Evolutionary conservation across 208 protist genomes (phyloP).

Genomic region (Crithidia mellificae): DNA sequence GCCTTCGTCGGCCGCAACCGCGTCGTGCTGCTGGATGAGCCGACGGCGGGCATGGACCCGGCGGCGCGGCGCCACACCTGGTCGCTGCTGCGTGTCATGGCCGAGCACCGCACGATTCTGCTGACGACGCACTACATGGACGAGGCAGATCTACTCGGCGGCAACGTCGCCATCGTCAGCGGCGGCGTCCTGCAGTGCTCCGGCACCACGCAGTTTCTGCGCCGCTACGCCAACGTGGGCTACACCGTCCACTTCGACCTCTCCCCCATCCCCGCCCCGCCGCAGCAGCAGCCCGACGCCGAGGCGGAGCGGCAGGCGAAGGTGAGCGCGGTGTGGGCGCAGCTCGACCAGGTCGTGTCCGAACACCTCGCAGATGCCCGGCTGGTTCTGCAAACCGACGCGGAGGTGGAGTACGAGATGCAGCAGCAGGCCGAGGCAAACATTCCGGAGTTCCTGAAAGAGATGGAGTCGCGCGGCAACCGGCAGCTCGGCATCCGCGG

Average conservation of each 20-base stretch:
- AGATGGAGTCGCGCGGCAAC: conserved; percentile 40
- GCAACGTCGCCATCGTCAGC: conserved; percentile 91
- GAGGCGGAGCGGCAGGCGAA: conserved; percentile 15
- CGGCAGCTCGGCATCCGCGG: conserved; percentile 36
- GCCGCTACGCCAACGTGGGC: conserved; percentile 47
- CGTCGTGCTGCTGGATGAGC: conserved; percentile 90
- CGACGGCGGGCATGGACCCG: conserved; percentile 88
- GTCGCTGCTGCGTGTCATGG: conserved; percentile 64
- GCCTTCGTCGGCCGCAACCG: conserved; percentile 80
- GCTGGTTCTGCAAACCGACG: conserved; percentile 20
- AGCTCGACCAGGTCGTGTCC: conserved; percentile 36
- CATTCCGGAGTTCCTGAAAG: conserved; percentile 43
- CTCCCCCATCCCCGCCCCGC: conserved; percentile 1
- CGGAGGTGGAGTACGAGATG: conserved; percentile 58
- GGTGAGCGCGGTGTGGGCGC: conserved; percentile 21
- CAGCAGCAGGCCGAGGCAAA: conserved; percentile 18
- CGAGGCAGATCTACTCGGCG: conserved; percentile 94
- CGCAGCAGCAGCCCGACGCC: too few species aligned
- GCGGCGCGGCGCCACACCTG: conserved; percentile 76
- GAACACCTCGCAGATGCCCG: conserved; percentile 27
- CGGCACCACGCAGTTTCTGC: conserved; percentile 66
- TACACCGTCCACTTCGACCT: conserved; percentile 61
- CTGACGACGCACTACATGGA: conserved; percentile 96
- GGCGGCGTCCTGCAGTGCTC: conserved; percentile 57
- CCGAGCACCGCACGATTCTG: conserved; percentile 58